These are phyloP conservation scores for Paxillus rubicundulus DNA, from an alignment of 768 basidiomycete genomes.

Conservation along the genomic window DNA sequence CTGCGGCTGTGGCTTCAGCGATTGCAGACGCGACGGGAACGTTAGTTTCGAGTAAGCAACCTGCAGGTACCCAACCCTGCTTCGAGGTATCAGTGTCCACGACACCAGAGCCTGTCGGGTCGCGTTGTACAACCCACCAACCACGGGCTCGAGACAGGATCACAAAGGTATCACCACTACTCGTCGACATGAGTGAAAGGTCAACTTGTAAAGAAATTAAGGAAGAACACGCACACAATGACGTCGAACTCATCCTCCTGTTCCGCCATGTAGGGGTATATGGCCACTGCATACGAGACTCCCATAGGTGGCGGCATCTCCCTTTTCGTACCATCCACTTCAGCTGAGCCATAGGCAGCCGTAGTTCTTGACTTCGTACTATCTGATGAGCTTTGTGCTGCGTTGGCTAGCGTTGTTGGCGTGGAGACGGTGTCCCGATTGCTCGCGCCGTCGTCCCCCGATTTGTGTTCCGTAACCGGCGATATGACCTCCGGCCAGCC, in stretches of 20 bases:
- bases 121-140: slow-evolving; percentile 99
- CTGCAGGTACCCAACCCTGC: slow-evolving; percentile 98
- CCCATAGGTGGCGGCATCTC: slow-evolving; percentile 49
- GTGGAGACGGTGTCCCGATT: slow-evolving; percentile 36
- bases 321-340: slow-evolving; percentile 35
- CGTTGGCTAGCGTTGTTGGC: slow-evolving; percentile 34
- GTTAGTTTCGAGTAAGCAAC: slow-evolving; percentile 90
- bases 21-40: slow-evolving; percentile 88
- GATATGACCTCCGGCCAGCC: slow-evolving; percentile 77
- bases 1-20: slow-evolving; percentile 72
- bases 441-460: slow-evolving; percentile 41
- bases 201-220: background rate
- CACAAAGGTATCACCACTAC: slow-evolving; percentile 88
- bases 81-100: slow-evolving; percentile 74
- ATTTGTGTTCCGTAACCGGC: slow-evolving; percentile 48
- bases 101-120: slow-evolving; percentile 78
- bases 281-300: slow-evolving; percentile 93
- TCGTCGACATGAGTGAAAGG: slow-evolving; percentile 6
- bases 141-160: slow-evolving; percentile 93
- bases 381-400: slow-evolving; percentile 30
- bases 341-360: slow-evolving; percentile 16
- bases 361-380: slow-evolving; percentile 17
- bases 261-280: slow-evolving; percentile 98
- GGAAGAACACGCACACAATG: slow-evolving; percentile 66
- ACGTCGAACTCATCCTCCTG: slow-evolving; percentile 99